Conservation (phyloP, 495 filamentous ascomycete genomes). For the Penicillium ucsense region DNA sequence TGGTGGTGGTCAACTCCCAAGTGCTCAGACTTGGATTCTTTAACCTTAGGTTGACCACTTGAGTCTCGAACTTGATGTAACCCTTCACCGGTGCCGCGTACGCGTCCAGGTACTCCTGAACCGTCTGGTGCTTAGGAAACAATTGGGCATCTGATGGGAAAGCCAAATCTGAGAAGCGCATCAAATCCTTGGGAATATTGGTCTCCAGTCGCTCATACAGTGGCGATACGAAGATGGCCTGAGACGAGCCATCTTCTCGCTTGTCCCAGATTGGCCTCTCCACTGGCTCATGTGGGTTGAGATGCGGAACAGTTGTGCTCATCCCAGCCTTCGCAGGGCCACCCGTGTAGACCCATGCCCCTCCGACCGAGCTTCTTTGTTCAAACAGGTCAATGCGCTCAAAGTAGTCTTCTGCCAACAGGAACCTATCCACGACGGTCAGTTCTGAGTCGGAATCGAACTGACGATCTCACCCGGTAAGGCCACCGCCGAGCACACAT, state of each 20-base stretch:
- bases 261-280: conserved; percentile 36
- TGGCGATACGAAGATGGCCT: conserved; percentile 51
- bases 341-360: conserved; percentile 65
- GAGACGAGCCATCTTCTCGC: conserved; percentile 8
- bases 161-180: conserved; percentile 64
- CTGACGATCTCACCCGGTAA: neutral
- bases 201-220: conserved; percentile 76
- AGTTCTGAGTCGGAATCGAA: neutral
- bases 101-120: conserved; percentile 61
- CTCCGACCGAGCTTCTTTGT: conserved; percentile 63
- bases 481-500: conserved; percentile 1
- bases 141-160: conserved; percentile 56
- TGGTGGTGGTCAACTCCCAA: conserved; percentile 48
- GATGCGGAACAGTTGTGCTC: conserved; percentile 29
- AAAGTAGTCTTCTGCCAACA: conserved; percentile 65
- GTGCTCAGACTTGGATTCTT: conserved; percentile 10
- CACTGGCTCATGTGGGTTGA: conserved; percentile 28
- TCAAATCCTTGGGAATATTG: conserved; percentile 76
- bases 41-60: conserved; percentile 42
- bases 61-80: conserved; percentile 47
- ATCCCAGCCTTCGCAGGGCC: conserved; percentile 17
- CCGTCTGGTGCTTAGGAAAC: conserved; percentile 58
- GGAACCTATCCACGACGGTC: conserved; percentile 41
- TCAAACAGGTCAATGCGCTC: conserved; percentile 69
- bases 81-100: conserved; percentile 58